Percentiles rank a stretch among this genome's conserved stretches.
phyloP scores from a whole-genome alignment of 2,329 filamentous ascomycete genomes.

The Apiospora hydei region DNA sequence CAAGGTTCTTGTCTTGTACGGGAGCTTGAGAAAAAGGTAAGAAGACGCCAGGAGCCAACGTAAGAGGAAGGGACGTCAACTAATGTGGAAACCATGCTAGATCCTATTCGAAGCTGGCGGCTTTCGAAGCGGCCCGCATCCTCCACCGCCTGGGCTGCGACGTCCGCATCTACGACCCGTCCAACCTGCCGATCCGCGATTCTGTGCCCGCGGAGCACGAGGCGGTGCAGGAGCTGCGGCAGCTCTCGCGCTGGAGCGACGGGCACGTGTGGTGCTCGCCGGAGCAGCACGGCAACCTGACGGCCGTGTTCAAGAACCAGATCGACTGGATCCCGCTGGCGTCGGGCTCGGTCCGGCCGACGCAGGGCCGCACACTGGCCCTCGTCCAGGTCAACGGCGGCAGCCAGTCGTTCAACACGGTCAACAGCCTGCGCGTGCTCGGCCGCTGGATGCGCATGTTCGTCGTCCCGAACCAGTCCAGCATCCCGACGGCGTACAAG shows the following conservation, averaged over 20 bases:
- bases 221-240: constrained; percentile 69
- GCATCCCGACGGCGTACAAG: constrained; percentile 68
- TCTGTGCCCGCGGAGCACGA: constrained; percentile 63
- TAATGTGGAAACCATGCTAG: constrained; percentile 37
- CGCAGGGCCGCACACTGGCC: constrained; percentile 69
- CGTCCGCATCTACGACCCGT: constrained; percentile 68
- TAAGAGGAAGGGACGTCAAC: background rate
- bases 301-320: constrained; percentile 73
- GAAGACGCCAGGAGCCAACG: background rate
- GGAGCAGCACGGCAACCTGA: constrained; percentile 73
- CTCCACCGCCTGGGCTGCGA: constrained; percentile 71
- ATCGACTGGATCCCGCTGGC: constrained; percentile 74
- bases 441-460: constrained; percentile 78
- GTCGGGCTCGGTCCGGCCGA: constrained; percentile 68
- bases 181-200: constrained; percentile 68
- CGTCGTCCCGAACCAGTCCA: constrained; percentile 70
- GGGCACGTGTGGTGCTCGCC: constrained; percentile 72
- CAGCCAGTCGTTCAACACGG: constrained; percentile 71
- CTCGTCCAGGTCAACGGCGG: constrained; percentile 70
- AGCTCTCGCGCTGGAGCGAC: constrained; percentile 69
- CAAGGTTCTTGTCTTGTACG: constrained; percentile 67
- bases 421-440: constrained; percentile 70
- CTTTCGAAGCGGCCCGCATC: constrained; percentile 66
- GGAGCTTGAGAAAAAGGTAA: constrained; percentile 58
- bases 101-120: constrained; percentile 67